These are phyloP conservation scores for Agaricus blazei DNA, from an alignment of 768 basidiomycete species.

Conservation along the genomic window DNA sequence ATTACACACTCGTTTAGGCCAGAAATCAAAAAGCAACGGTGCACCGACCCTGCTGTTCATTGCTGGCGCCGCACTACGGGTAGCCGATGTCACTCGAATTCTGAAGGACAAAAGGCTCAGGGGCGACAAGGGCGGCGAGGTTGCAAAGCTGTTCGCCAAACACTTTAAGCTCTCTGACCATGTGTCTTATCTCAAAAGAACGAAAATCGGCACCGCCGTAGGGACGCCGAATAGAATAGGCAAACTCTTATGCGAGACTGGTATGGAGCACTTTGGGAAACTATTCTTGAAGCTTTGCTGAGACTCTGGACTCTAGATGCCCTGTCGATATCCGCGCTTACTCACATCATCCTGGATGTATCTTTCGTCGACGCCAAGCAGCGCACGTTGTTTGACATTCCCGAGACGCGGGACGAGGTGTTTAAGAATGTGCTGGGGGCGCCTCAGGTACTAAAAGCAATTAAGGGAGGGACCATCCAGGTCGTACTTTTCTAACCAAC, in stretches of 20 bases:
- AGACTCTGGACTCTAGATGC: conserved; percentile 45
- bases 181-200: conserved; percentile 73
- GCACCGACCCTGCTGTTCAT: conserved; percentile 85
- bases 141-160: conserved; percentile 93
- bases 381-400: conserved; percentile 71
- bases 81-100: conserved; percentile 79
- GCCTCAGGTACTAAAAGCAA: conserved; percentile 53
- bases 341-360: conserved; percentile 80
- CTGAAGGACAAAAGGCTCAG: conserved; percentile 64
- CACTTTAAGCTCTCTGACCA: conserved; percentile 92
- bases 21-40: conserved; percentile 73
- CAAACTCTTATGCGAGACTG: conserved; percentile 73
- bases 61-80: conserved; percentile 85
- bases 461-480: conserved; percentile 69
- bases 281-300: neutral
- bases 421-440: conserved; percentile 70
- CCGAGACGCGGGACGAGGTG: conserved; percentile 78
- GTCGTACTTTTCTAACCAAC: conserved; percentile 67
- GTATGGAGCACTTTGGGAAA: conserved; percentile 27
- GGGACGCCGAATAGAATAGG: conserved; percentile 92
- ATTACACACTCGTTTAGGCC: conserved; percentile 64
- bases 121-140: conserved; percentile 83
- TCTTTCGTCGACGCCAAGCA: conserved; percentile 74
- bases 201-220: conserved; percentile 84
- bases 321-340: conserved; percentile 64